Evolutionary conservation across 2,329 filamentous ascomycete genomes (phyloP), one percentile per base, ranked within the genome.

Genomic region (Fusarium nurragi): DNA sequence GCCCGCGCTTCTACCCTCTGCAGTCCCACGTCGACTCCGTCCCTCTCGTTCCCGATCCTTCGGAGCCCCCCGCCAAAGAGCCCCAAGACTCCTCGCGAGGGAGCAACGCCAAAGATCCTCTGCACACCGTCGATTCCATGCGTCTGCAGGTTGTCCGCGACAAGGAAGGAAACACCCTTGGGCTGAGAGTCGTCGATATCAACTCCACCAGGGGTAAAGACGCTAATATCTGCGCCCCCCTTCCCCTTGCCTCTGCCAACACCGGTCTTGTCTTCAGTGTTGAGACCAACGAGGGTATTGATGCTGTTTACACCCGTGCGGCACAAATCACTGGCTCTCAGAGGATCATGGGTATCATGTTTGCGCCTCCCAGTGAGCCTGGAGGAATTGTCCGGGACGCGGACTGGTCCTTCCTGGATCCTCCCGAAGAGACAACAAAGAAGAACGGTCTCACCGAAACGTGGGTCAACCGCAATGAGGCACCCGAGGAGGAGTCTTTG

Each of bases 301-400:
- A 38, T 8, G 23, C 40, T 4, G 23, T 36, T 6, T 65, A 37
- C 13, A 32, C 18, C 2, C 45, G 39, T 5, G 39, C 51, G 4
- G 30, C 9, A 5, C 5, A 39, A 9, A 39, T 36, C 2, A 40
- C 54, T 0, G 39, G 28, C 0, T 55, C 60, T 1, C n/a, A 34
- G 7, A 34, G 50, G 10, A 36, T 65, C 2, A 54, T 65, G 23
- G 62, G 64, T 0, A 37, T 65, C 18, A 19, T 67, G 30, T 67
- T 67, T 51, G 44, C 48, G 1, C 60, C 64, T 10, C 37, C 54
- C 6, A 9, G 4, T 0, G 44, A 34, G 2, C 26, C 22, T 16
- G 45, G 25, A 1, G 46, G 43, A 0, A 6, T 21, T 8, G 16
- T 40, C 3, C n/a, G 22, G 6, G 47, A 65, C 12, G 37, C 52